These are phyloP conservation scores for Atalantia buxifolia DNA, from an alignment of 345 rosid species.

Conservation along the genomic window DNA sequence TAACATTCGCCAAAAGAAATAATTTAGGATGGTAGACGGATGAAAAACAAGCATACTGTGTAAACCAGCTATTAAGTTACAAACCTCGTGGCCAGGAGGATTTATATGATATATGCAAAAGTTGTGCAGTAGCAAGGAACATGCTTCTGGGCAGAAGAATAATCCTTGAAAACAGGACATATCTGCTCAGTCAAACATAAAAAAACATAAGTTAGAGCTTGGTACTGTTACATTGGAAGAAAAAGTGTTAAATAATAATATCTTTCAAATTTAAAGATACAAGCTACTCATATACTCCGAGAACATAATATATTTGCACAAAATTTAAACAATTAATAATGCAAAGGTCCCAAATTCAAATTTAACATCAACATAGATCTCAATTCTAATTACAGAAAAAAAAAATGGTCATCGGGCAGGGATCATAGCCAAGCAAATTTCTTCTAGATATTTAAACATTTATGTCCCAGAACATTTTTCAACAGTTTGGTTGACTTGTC, in stretches of 20 bases:
- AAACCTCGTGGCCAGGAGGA: conserved; percentile 98
- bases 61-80: conserved; percentile 32
- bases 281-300: not conserved
- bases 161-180: conserved; percentile 88
- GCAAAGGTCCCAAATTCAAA: not conserved
- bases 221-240: not conserved
- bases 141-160: conserved; percentile 84
- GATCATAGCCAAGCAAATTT: not conserved
- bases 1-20: conserved; percentile 11
- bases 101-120: conserved; percentile 94
- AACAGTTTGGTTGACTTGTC: not conserved
- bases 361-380: conserved; percentile 1
- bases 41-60: not conserved
- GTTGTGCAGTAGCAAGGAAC: conserved; percentile 87
- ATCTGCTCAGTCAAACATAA: conserved; percentile 47
- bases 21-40: not conserved
- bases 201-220: conserved; percentile 9
- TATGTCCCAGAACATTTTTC: not conserved
- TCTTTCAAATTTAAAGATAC: not conserved
- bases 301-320: not conserved
- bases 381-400: not conserved
- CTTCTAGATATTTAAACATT: not conserved
- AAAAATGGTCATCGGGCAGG: not conserved
- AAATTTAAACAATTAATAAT: not conserved
- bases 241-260: not conserved